Evolutionary conservation across 2,329 filamentous ascomycete species (phyloP), one percentile per base, ranked within the genome.

Genomic region (Penicillium sp.): DNA sequence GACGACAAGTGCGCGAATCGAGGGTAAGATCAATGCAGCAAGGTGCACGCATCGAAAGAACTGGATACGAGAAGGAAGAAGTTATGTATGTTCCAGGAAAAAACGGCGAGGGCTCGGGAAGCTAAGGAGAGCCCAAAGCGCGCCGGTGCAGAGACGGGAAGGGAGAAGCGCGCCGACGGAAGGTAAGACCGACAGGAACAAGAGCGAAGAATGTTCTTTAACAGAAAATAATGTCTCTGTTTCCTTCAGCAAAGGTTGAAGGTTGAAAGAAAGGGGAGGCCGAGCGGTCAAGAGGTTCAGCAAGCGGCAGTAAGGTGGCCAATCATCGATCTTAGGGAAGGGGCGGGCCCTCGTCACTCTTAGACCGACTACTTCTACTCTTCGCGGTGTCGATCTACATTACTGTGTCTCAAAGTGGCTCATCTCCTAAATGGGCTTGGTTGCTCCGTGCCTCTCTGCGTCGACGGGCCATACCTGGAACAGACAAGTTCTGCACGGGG

Each of bases 201-300:
- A 38, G 30, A 51, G 43, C 33, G 24, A 43, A 25, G 25, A 16
- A 41, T 40, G 46, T 44, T 10, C 36, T 28, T 28, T 10, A 44
- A 27, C 27, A 43, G 31, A 45, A 30, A 46, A 22, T 18, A 44
- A 39, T 47, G 44, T 50, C 40, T 40, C 39, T 38, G 36, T 51
- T 5, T 33, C 31, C 31, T 33, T 16, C 14, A n/a, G n/a, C 10
- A 16, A 33, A 18, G 40, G 36, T 46, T 40, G 44, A 42, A 41
- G 35, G 35, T 42, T 40, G 43, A 58, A 56, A 62, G 56, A 60
- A 63, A 63, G 58, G 57, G 60, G 58, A 64, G 44, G 48, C 49
- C 49, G 59, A 60, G 59, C 59, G 59, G 59, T 62, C 59, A 58
- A 39, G 43, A 33, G 39, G 39, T 41, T n/a, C n/a, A 14, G 14